Conservation (phyloP, 2,329 filamentous ascomycete genomes). For the Penicillium sclerotigenum region DNA sequence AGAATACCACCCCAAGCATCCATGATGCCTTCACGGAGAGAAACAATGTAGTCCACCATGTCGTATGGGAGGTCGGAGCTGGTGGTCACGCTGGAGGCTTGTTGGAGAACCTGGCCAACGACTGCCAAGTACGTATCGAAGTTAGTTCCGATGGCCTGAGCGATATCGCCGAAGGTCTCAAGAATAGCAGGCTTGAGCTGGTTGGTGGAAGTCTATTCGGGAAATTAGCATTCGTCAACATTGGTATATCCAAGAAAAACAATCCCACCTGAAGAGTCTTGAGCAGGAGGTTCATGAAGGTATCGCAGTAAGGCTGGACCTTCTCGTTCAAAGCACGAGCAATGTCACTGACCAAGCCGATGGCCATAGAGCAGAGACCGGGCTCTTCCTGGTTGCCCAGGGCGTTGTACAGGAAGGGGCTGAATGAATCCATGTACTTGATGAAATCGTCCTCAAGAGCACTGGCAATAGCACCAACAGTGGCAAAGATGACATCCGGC, state of each 20-base stretch:
- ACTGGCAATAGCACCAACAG: slow-evolving; percentile 86
- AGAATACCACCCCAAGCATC: slow-evolving; percentile 98
- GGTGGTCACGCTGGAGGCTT: slow-evolving; percentile 79
- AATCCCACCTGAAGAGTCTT: slow-evolving; percentile 75
- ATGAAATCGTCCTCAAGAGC: slow-evolving; percentile 88
- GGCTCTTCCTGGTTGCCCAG: slow-evolving; percentile 95
- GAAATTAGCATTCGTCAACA: not conserved
- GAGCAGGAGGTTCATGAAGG: slow-evolving; percentile 96
- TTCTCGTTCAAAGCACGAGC: slow-evolving; percentile 85
- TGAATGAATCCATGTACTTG: slow-evolving; percentile 97
- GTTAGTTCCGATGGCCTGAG: slow-evolving; percentile 83
- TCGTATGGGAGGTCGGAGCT: slow-evolving; percentile 81
- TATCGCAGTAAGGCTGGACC: slow-evolving; percentile 91
- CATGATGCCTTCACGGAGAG: slow-evolving; percentile 94
- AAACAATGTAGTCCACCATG: slow-evolving; percentile 95
- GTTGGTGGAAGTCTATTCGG: slow-evolving; percentile 59
- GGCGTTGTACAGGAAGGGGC: slow-evolving; percentile 88
- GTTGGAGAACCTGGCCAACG: slow-evolving; percentile 89
- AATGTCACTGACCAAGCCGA: slow-evolving; percentile 95
- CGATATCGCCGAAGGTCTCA: slow-evolving; percentile 97
- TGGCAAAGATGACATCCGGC: slow-evolving; percentile 88
- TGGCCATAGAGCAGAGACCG: slow-evolving; percentile 91
- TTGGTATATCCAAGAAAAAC: not conserved
- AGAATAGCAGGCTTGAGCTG: slow-evolving; percentile 98
- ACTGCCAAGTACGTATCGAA: slow-evolving; percentile 93